Percentiles rank a stretch among this genome's conserved stretches.
Evolutionary conservation across 2,329 filamentous ascomycete species (phyloP).

Genomic region (Elsinoe fawcettii): DNA sequence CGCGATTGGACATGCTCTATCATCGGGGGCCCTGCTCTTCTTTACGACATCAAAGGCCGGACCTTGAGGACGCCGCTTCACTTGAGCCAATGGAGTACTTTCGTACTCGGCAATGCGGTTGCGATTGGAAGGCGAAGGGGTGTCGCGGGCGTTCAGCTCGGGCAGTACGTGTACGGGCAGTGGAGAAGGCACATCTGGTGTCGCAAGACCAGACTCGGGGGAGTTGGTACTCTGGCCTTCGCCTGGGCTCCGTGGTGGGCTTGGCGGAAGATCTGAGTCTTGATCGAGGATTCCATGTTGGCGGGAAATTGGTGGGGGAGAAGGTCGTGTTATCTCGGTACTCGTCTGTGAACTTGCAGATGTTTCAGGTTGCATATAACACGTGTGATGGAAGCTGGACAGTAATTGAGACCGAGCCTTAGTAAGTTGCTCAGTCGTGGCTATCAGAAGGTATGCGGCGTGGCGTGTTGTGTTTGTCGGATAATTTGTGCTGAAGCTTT

Average conservation of each 20-base stretch:
- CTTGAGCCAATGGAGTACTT: conserved; percentile 35
- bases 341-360: background rate
- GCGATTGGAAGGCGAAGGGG: conserved; percentile 34
- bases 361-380: conserved; percentile 14
- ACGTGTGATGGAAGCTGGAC: background rate
- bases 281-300: conserved; percentile 1
- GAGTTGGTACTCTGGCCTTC: background rate
- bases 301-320: background rate
- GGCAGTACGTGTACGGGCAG: background rate
- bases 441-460: background rate
- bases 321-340: background rate
- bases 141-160: background rate
- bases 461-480: background rate
- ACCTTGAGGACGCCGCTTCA: conserved; percentile 35
- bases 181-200: background rate
- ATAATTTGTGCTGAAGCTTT: background rate
- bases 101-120: conserved; percentile 52
- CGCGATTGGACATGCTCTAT: conserved; percentile 43
- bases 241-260: background rate
- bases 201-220: background rate
- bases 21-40: conserved; percentile 36
- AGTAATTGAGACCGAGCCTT: background rate
- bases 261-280: background rate
- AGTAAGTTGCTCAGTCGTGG: background rate
- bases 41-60: conserved; percentile 47